These are phyloP conservation scores for Schizochytrium sp. DNA, from an alignment of 108 stramenopile species.

Conservation along the genomic window DNA sequence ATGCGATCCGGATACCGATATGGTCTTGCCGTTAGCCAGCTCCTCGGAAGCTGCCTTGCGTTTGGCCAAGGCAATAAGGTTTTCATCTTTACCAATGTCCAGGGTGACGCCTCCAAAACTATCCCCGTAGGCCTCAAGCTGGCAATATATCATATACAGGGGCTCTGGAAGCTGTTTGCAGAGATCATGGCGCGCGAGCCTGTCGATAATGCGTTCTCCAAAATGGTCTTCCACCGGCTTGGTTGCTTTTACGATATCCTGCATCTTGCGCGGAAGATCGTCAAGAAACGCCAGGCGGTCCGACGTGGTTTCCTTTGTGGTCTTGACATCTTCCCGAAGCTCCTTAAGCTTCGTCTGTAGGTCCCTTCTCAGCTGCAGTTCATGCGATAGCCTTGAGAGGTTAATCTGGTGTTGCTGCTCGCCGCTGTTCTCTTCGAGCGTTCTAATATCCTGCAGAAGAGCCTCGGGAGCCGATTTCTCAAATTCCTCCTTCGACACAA, in stretches of 20 bases:
- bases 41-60: no score
- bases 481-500: constrained; percentile 11
- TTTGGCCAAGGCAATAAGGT: neutral
- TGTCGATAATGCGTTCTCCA: constrained; percentile 1
- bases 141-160: constrained; percentile 56
- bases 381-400: constrained; percentile 31
- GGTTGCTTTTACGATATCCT: constrained; percentile 20
- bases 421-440: constrained; percentile 10
- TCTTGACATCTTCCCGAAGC: neutral
- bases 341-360: neutral
- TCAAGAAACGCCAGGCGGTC: constrained; percentile 12
- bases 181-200: constrained; percentile 54
- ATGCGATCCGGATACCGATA: no score
- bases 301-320: neutral
- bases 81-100: neutral
- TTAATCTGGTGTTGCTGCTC: constrained; percentile 14
- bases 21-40: no score
- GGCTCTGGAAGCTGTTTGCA: constrained; percentile 45
- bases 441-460: neutral
- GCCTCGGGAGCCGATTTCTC: neutral
- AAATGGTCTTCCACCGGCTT: constrained; percentile 48
- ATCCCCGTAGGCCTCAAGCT: constrained; percentile 57
- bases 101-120: constrained; percentile 18
- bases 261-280: neutral
- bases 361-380: constrained; percentile 45